Base-by-base conservation (phyloP, 495 filamentous ascomycete species). In the Amphirosellinia nigrospora region DNA sequence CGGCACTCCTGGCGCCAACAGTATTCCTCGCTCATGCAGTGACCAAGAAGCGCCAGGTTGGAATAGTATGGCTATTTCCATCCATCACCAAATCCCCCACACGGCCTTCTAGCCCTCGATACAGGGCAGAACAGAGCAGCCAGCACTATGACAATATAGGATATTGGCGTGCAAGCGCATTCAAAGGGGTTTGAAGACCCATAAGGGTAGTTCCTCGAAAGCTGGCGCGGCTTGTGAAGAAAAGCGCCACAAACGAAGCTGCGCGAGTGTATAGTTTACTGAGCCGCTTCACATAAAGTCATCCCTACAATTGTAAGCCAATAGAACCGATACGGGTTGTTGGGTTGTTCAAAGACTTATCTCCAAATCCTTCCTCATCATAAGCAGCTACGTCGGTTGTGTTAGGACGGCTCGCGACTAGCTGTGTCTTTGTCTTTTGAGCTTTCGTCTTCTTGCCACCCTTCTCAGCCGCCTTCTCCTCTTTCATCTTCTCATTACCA, bases 401-500 rank as follows among this genome's bases (percentile, higher is more conserved):
- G 8, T 86, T 84, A 72, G 94, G 90, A 50, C 92, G 83, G 69
- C 82, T 87, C 5, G 93, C 88, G 13, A 90, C 89, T 39, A 99
- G 84, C 21, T 88, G 89, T 48, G 92, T 86, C 89, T 99, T 99
- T 19, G 92, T 95, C 89, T 97, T 97, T 50, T 91, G 91, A 11
- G 93, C 93, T 86, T 98, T 98, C 70, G 84, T 91, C 88, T 98
- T 99, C 91, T 98, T 98, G 71, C 89, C 93, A 30, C 92, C 92
- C 86, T 97, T 98, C 72, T 97, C 94, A 4, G 93, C 89, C 15
- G 89, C 87, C 85, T 97, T 97, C 88, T 99, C 96, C 82, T 98
- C 96, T 85, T 93, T 96, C 93, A 97, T 93, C 87, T 96, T 98
- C 88, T 99, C 96, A 76, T 99, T 99, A 74, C 92, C 86, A 59